Conservation (phyloP, 768 basidiomycete species). For the Omphalotus guepiniiformis region DNA sequence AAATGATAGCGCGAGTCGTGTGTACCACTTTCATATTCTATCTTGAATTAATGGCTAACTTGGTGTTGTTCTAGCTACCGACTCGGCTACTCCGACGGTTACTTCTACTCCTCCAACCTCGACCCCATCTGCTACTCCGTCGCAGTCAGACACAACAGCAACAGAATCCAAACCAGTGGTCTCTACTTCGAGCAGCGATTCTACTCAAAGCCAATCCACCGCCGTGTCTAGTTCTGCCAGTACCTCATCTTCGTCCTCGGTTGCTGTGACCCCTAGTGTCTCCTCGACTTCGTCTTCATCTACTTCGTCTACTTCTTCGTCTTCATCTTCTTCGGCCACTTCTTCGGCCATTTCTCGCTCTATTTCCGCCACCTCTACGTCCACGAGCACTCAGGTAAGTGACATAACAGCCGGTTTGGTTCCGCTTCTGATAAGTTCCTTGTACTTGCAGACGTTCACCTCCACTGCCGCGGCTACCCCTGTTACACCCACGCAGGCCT, state of each 20-base stretch:
- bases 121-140: not conserved
- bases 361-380: not conserved
- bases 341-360: not conserved
- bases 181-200: too few relatives aligned
- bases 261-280: not conserved
- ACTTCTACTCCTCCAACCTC: not conserved
- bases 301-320: not conserved
- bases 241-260: not conserved
- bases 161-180: too few relatives aligned
- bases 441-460: not conserved
- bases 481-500: not conserved
- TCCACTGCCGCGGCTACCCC: constrained; percentile 3
- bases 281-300: not conserved
- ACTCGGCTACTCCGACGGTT: not conserved
- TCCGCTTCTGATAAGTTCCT: not conserved
- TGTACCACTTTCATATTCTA: not conserved
- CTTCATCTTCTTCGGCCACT: constrained; percentile 2
- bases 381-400: not conserved
- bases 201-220: too few relatives aligned
- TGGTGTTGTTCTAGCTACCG: not conserved
- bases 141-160: not conserved
- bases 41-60: not conserved
- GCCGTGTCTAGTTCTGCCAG: too few relatives aligned
- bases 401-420: not conserved
- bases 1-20: not conserved